Evolutionary conservation across 2,329 filamentous ascomycete species (phyloP), one percentile per base, ranked within the genome.

Genomic region (Aspergillus clavatus): DNA sequence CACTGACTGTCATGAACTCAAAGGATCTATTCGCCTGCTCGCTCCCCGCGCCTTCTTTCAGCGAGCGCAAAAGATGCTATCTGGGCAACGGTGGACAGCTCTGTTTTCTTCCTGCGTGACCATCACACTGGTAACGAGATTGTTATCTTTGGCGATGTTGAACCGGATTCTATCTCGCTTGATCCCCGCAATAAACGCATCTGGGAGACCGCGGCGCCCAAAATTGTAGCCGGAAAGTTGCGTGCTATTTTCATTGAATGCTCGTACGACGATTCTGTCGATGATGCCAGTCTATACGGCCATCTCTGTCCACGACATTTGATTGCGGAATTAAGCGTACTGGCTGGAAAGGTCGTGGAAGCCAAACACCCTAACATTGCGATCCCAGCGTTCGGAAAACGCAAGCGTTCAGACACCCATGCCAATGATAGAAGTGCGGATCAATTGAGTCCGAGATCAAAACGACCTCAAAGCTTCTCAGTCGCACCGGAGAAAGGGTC

Each of bases 241-340:
- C 79, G 77, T 0, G 91, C 85, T 8, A 86, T 98, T 10, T 91
- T 97, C 61, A 94, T 98, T 56, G 93, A 98, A 72, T 97, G 91
- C 67, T 95, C 88, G 50, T 98, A 91, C 65, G 86, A 89, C 50
- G 85, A 96, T 64, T 80, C 80, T 6, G 85, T 89, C 58, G 77
- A 81, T 18, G 83, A 93, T 48, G 83, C 86, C 40, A 80, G 83
- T 0, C 75, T 98, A 0, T 98, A 89, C 54, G 93, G 93, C 0
- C 93, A 98, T 58, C 73, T 98, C 11, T 87, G 88, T 28, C 93
- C 93, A 0, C 76, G 82, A 0, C 93, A 89, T 63, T 70, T 98
- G 10, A 81, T 91, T 19, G 80, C 86, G 37, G 93, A 98, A 67
- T 74, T 98, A 47, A 74, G 75, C 26, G 76, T 72, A 0, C 76